Evolutionary conservation across 2,329 filamentous ascomycete genomes (phyloP).

Genomic region (Calonectria pseudoturangicola): DNA sequence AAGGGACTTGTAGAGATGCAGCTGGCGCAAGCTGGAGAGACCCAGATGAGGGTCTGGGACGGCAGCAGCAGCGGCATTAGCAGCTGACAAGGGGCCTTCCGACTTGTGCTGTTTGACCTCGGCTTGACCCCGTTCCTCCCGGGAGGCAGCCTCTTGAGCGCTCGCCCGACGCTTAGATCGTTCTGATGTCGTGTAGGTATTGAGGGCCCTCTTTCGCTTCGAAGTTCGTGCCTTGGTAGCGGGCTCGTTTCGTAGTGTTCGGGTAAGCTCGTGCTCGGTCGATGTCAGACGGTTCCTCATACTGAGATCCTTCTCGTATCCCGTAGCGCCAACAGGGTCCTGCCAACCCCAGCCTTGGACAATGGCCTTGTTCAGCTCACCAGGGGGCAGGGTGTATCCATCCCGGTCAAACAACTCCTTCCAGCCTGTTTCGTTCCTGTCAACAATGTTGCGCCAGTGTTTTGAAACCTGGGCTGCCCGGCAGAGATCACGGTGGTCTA

Average conservation of each 20-base stretch:
- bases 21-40: slow-evolving; percentile 83
- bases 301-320: slow-evolving; percentile 88
- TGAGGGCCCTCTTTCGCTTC: slow-evolving; percentile 74
- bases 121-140: slow-evolving; percentile 64
- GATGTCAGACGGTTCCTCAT: slow-evolving; percentile 71
- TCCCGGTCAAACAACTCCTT: slow-evolving; percentile 92
- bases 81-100: slow-evolving; percentile 90
- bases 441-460: slow-evolving; percentile 92
- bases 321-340: slow-evolving; percentile 83
- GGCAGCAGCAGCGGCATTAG: slow-evolving; percentile 87
- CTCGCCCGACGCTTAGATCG: slow-evolving; percentile 73
- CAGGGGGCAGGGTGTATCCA: slow-evolving; percentile 85
- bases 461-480: slow-evolving; percentile 94
- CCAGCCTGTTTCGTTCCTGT: slow-evolving; percentile 96
- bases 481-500: slow-evolving; percentile 90
- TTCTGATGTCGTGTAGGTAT: slow-evolving; percentile 66
- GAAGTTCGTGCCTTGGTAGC: slow-evolving; percentile 68
- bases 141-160: slow-evolving; percentile 66
- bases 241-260: slow-evolving; percentile 63
- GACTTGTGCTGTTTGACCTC: slow-evolving; percentile 73
- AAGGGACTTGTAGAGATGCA: slow-evolving; percentile 97
- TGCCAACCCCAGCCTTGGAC: slow-evolving; percentile 98
- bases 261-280: slow-evolving; percentile 71
- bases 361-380: slow-evolving; percentile 91
- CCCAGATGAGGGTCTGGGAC: slow-evolving; percentile 89